Evolutionary conservation across 257 asterid species (phyloP).

Genomic region (Parsonsia alboflavescens): DNA sequence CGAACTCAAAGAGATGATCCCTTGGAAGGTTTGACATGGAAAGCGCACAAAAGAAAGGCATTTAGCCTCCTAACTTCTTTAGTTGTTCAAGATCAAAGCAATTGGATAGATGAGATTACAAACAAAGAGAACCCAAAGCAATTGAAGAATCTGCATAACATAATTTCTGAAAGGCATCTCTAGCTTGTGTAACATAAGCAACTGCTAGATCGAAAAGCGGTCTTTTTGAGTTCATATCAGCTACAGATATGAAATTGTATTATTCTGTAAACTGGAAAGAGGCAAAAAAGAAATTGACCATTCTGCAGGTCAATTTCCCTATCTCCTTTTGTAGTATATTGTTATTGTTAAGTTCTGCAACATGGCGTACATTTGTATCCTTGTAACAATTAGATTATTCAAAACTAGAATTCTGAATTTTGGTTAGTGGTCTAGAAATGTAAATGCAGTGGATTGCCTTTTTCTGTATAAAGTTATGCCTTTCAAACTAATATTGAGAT

Average conservation of each 20-base stretch:
- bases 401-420: not conserved
- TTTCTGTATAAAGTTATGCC: not conserved
- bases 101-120: not conserved
- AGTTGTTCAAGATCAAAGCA: not conserved
- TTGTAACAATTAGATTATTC: not conserved
- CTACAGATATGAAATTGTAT: not conserved
- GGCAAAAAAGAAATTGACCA: too few relatives aligned
- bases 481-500: not conserved
- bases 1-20: constrained; percentile 31
- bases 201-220: not conserved
- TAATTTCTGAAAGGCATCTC: not conserved
- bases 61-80: constrained; percentile 41
- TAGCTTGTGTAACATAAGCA: not conserved
- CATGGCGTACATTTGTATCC: not conserved
- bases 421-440: not conserved
- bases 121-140: constrained; percentile 1
- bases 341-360: not conserved
- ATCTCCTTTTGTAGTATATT: not conserved
- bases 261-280: not conserved
- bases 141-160: not conserved
- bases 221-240: not conserved
- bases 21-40: constrained; percentile 68
- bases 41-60: constrained; percentile 63
- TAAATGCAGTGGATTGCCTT: not conserved
- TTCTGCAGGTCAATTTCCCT: not conserved